Evolutionary conservation across 2,329 filamentous ascomycete species (phyloP), one percentile per base, ranked within the genome.

Genomic region (Aspergillus vadensis): DNA sequence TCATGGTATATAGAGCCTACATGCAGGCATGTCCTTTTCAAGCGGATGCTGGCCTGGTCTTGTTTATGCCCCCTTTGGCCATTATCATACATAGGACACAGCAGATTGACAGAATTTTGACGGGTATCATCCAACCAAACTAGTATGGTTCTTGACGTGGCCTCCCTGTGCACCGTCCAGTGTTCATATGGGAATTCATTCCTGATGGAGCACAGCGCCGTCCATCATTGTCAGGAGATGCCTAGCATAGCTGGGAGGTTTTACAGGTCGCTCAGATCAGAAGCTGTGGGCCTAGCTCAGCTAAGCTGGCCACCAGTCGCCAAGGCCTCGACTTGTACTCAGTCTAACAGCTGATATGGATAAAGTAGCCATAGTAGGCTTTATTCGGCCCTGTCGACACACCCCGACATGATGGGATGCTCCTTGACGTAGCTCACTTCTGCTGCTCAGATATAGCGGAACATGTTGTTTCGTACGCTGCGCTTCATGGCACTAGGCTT

Each of bases 391-490:
- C 39, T 21, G 41, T 19, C 19, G 10, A 21, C 19, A 12, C 41
- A 21, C 15, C 47, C 14, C 30, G 8, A 5, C 12, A 49, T 36
- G 4, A 36, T 14, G 25, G 4, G 6, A 30, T 17, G n/a, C 47
- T 14, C 12, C 21, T 12, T 48, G 47, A 30, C 17, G 47, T 30
- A 30, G 15, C n/a, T 32, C 4, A 4, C 17, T n/a, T 50, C 36
- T 36, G 3, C 10, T 8, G 21, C 52, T 73, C 56, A 75, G 21
- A 91, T 91, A 61, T 89, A 84, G 15, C 89, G 80, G 72, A 92
- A 92, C 89, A 92, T 92, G 67, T 92, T 92, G 55, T 88, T 85
- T 72, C 83, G 87, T 10, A 93, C 90, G 38, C 87, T 83, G 53
- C 89, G 80, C 76, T 91, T 92, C 83, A 93, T 88, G 0, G 87